Evolutionary conservation across 305 asterid species (phyloP), one percentile per base, ranked within the genome.

Genomic region (Ajuga reptans): DNA sequence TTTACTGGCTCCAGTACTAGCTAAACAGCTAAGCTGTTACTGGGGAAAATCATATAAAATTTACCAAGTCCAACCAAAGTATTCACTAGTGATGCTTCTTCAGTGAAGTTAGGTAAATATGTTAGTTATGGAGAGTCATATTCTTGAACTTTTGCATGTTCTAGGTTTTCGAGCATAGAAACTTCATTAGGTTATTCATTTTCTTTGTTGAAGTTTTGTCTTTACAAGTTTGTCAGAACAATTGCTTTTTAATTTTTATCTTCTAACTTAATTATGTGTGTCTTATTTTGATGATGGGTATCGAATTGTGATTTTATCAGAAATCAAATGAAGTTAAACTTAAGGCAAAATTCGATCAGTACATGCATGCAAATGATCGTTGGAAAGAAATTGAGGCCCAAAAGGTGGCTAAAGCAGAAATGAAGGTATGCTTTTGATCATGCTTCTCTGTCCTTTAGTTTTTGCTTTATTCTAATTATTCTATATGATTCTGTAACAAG

Each of bases 331-430:
- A 84, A 56, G 75, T 52, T 46, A 78, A 78, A 75, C 81, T 86
- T 73, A 72, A 84, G 69, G 87, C 81, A 54, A 75, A 79, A 34
- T 72, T 70, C 72, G 83, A 80, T 72, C 84, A 73, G 56, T 88
- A 81, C 78, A 79, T 79, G 80, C 73, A 55, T 69, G 91, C 95
- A 72, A 80, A 77, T 80, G 81, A 84, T 66, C 84, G 84, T 33
- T 81, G 85, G 79, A 86, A 83, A 69, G 84, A 79, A 45, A 79
- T 79, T 68, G 90, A 84, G 54, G 93, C 89, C 56, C 86, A 85
- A 76, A 84, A 72, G 77, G 66, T 81, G 77, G 91, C 95, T 76
- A 88, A 90, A 81, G 82, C 69, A 56, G 86, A 84, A 43, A 74
- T 74, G 59, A 85, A 83, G 96, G 98, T 90, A 69, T 66, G 77